These are phyloP conservation scores for Fusarium redolens DNA, from an alignment of 2,329 filamentous ascomycete genomes.

Conservation along the genomic window DNA sequence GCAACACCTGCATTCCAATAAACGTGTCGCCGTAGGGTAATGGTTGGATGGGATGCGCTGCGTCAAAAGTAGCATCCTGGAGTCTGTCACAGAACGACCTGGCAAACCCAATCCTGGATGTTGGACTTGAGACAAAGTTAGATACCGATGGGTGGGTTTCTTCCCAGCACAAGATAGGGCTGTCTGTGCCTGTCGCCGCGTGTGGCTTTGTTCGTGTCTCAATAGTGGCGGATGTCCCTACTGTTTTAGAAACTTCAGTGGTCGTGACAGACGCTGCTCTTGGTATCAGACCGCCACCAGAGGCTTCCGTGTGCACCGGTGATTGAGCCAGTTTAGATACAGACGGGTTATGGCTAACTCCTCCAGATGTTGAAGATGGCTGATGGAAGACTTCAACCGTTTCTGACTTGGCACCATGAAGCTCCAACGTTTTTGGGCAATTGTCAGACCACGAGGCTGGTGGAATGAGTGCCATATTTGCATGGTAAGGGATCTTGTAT, in stretches of 20 bases:
- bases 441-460: neutral
- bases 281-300: neutral
- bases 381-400: neutral
- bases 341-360: neutral
- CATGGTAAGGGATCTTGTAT: slow-evolving; percentile 2
- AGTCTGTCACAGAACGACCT: slow-evolving; percentile 2
- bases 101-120: neutral
- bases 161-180: neutral
- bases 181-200: neutral
- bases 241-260: neutral
- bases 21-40: neutral
- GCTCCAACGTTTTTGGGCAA: slow-evolving; percentile 1
- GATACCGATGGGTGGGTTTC: neutral
- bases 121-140: neutral
- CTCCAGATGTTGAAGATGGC: neutral
- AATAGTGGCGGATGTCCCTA: neutral
- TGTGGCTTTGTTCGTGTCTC: neutral
- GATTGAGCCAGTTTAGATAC: neutral
- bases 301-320: neutral
- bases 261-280: neutral
- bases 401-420: neutral
- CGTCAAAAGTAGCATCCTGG: neutral
- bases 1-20: neutral
- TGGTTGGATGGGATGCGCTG: neutral
- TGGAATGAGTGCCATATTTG: neutral